phyloP scores from a whole-genome alignment of 129 eudicot genomes.

The Arctium lappa region DNA sequence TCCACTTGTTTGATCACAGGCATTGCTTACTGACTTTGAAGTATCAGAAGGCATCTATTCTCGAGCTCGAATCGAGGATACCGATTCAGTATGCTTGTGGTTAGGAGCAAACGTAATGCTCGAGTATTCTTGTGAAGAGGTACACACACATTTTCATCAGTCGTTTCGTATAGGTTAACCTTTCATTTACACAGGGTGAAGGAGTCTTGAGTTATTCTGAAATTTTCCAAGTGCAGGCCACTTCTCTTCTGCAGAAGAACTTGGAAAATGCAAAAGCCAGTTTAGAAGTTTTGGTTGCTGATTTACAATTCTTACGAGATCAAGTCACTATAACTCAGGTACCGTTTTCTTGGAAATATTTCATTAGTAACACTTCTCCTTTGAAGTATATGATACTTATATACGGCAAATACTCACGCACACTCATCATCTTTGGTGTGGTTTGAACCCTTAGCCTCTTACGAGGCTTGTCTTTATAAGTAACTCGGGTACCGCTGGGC shows the following conservation, averaged over 20 bases:
- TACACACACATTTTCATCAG: slow-evolving; percentile 12
- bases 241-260: slow-evolving; percentile 66
- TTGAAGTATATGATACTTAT: not conserved
- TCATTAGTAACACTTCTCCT: not conserved
- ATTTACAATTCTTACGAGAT: slow-evolving; percentile 87
- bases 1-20: slow-evolving; percentile 44
- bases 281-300: slow-evolving; percentile 84
- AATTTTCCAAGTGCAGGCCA: slow-evolving; percentile 52
- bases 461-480: too few relatives aligned
- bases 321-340: slow-evolving; percentile 97
- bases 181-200: not conserved
- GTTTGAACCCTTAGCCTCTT: too few relatives aligned
- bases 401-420: not conserved
- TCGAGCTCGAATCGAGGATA: slow-evolving; percentile 72
- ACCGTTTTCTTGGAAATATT: not conserved
- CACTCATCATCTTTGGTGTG: too few relatives aligned
- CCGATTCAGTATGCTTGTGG: slow-evolving; percentile 96
- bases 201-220: not conserved
- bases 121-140: slow-evolving; percentile 98
- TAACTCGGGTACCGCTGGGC: too few relatives aligned
- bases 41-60: slow-evolving; percentile 95
- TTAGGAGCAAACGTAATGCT: slow-evolving; percentile 99
- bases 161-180: slow-evolving; percentile 3
- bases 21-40: slow-evolving; percentile 83
- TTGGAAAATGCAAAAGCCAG: slow-evolving; percentile 98